phyloP scores from a whole-genome alignment of 495 filamentous ascomycete genomes.

The Tuber brumale region DNA sequence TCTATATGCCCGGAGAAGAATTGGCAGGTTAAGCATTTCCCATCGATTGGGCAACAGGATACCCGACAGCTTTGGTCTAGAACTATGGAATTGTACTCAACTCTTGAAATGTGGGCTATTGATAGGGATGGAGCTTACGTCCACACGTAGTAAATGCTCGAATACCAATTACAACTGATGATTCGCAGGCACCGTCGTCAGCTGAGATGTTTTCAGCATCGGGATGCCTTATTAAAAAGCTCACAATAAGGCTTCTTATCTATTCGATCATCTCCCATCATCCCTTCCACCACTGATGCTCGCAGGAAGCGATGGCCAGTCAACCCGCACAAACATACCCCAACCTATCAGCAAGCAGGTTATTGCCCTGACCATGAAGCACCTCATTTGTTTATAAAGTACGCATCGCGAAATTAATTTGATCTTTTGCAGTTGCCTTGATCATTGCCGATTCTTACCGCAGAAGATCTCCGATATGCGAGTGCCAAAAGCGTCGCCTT shows the following conservation, averaged over 20 bases:
- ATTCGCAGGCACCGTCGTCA: neutral
- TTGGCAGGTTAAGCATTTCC: neutral
- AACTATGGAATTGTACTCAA: neutral
- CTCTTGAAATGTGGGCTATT: neutral
- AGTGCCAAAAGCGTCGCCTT: neutral
- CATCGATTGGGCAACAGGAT: neutral
- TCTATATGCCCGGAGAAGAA: neutral
- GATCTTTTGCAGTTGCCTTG: neutral
- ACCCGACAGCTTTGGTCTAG: neutral
- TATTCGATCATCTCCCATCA: neutral
- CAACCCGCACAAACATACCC: neutral
- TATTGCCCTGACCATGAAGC: neutral
- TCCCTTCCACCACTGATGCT: neutral
- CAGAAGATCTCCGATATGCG: neutral
- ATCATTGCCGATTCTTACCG: neutral
- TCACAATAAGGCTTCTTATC: neutral
- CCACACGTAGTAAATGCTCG: neutral
- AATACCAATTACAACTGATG: neutral
- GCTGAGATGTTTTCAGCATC: conserved; percentile 3
- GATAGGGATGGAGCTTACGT: neutral
- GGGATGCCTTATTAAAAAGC: neutral
- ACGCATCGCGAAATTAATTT: neutral
- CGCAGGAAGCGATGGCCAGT: neutral
- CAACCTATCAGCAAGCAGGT: neutral
- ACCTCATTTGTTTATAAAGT: neutral